phyloP scores from a whole-genome alignment of 2,329 filamentous ascomycete species.

The Lasiodiplodia sp. region DNA sequence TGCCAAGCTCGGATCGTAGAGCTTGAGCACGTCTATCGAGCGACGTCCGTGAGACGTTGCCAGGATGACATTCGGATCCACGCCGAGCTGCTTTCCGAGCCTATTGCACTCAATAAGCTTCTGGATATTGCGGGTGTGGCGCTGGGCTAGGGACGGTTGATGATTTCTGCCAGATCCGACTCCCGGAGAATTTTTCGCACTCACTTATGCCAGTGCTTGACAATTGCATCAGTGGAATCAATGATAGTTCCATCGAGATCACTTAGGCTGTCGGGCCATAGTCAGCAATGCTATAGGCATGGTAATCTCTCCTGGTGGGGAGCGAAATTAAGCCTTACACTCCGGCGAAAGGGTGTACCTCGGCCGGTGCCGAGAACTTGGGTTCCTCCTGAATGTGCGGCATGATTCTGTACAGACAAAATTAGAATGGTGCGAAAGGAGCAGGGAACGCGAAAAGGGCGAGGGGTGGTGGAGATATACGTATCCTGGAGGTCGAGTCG shows the following conservation, averaged over 20 bases:
- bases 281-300: slow-evolving; percentile 20
- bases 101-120: slow-evolving; percentile 49
- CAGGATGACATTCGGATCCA: slow-evolving; percentile 84
- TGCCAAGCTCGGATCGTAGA: slow-evolving; percentile 83
- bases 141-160: slow-evolving; percentile 5
- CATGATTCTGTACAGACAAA: slow-evolving; percentile 1
- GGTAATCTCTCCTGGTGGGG: slow-evolving; percentile 15
- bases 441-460: slow-evolving; percentile 2
- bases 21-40: slow-evolving; percentile 82
- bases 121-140: slow-evolving; percentile 23
- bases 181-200: slow-evolving; percentile 38
- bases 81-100: slow-evolving; percentile 82
- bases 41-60: slow-evolving; percentile 90
- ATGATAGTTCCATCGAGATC: slow-evolving; percentile 87
- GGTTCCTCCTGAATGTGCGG: slow-evolving; percentile 34
- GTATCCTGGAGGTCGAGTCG: slow-evolving; percentile 3
- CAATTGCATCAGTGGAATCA: slow-evolving; percentile 78
- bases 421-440: slow-evolving; percentile 11
- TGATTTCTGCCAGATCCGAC: slow-evolving; percentile 14
- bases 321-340: slow-evolving; percentile 42
- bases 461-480: slow-evolving; percentile 17
- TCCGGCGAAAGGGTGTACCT: slow-evolving; percentile 51
- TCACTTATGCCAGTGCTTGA: slow-evolving; percentile 78
- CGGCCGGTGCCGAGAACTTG: slow-evolving; percentile 51
- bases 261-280: slow-evolving; percentile 58